These are phyloP conservation scores for Mortierella sp. DNA, from an alignment of 371 early-diverging fungal species.

Conservation along the genomic window DNA sequence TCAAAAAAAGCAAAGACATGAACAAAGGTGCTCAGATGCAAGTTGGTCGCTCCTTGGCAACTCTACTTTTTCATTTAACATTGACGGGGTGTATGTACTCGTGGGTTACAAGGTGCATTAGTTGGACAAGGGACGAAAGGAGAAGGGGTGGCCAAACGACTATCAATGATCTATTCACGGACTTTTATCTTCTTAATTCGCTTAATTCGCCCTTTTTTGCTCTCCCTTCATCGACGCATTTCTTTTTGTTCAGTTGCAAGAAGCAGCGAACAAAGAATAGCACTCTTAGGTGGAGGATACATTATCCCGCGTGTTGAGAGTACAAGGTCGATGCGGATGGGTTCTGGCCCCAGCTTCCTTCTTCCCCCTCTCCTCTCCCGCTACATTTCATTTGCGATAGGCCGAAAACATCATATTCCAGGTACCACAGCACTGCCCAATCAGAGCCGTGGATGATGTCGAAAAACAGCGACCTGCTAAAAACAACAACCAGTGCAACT, in stretches of 20 bases:
- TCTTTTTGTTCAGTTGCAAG: not conserved
- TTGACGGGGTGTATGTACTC: not conserved
- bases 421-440: not conserved
- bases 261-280: not conserved
- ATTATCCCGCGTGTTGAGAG: not conserved
- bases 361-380: not conserved
- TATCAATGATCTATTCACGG: slow-evolving; percentile 1
- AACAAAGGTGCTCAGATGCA: not conserved
- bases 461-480: not conserved
- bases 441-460: not conserved
- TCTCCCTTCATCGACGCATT: not conserved
- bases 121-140: not conserved
- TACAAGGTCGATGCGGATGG: not conserved
- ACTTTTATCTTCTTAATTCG: not conserved
- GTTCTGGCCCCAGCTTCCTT: slow-evolving; percentile 7
- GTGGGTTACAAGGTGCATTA: not conserved
- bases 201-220: not conserved
- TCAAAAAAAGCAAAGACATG: not conserved
- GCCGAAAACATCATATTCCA: not conserved
- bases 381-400: not conserved
- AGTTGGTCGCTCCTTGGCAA: not conserved
- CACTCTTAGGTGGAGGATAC: not conserved
- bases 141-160: not conserved
- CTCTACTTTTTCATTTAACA: not conserved
- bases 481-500: not conserved